Conservation (phyloP, 2,329 filamentous ascomycete genomes). For the Xylogone sp. region DNA sequence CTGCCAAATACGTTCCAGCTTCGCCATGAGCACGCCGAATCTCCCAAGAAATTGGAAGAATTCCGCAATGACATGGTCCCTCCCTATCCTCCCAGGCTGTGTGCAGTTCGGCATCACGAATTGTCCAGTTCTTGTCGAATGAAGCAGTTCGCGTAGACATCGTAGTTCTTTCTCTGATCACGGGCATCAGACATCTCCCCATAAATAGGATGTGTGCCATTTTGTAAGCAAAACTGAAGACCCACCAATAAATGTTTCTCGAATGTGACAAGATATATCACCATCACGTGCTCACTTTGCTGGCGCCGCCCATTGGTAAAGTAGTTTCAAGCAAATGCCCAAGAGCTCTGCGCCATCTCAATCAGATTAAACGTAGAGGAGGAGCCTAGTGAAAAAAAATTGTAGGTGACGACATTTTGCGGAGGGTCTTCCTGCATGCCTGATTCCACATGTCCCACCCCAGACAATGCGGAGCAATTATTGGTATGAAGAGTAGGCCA, state of each 20-base stretch:
- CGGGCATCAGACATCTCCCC: slow-evolving; percentile 22
- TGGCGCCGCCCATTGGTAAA: slow-evolving; percentile 6
- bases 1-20: slow-evolving; percentile 23
- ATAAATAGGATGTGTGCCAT: slow-evolving; percentile 16
- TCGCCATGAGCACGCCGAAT: slow-evolving; percentile 17
- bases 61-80: slow-evolving; percentile 24
- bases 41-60: slow-evolving; percentile 12
- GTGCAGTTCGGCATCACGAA: slow-evolving; percentile 22
- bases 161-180: slow-evolving; percentile 19
- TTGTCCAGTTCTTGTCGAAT: slow-evolving; percentile 17
- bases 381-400: slow-evolving; percentile 12
- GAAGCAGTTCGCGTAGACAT: slow-evolving; percentile 6
- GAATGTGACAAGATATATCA: slow-evolving; percentile 15
- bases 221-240: slow-evolving; percentile 23
- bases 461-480: background rate
- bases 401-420: slow-evolving; percentile 14
- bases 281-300: slow-evolving; percentile 18
- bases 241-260: slow-evolving; percentile 18
- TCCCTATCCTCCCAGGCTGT: slow-evolving; percentile 26
- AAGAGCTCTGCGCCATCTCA: slow-evolving; percentile 22
- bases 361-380: slow-evolving; percentile 24
- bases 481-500: background rate
- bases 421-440: background rate
- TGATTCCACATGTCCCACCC: background rate
- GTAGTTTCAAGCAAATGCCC: slow-evolving; percentile 22